These are phyloP conservation scores for Ophiocordyceps robertsii DNA, from an alignment of 2,329 filamentous ascomycete genomes.

Conservation along the genomic window DNA sequence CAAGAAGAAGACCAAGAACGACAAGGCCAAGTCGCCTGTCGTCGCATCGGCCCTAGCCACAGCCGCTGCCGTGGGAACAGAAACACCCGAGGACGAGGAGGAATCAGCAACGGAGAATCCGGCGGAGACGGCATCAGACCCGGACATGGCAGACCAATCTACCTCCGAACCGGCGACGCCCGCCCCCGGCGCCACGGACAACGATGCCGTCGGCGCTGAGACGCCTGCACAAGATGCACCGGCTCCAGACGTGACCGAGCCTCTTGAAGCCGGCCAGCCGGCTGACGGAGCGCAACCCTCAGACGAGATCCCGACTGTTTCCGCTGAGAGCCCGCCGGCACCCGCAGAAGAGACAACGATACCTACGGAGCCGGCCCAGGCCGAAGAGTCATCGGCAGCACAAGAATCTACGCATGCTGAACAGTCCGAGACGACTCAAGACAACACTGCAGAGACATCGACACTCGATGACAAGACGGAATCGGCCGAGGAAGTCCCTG, in stretches of 20 bases:
- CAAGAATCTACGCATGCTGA: not conserved
- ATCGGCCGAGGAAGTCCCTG: too few relatives aligned
- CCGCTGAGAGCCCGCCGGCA: not conserved
- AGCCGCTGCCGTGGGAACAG: too few relatives aligned
- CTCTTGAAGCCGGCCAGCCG: not conserved
- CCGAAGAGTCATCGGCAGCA: not conserved
- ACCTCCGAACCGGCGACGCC: not conserved
- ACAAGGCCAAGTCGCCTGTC: constrained; percentile 1
- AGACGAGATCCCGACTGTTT: not conserved
- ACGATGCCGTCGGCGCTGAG: not conserved
- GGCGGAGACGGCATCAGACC: not conserved
- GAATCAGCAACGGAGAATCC: not conserved
- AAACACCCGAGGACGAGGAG: not conserved
- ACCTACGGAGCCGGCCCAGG: too few relatives aligned
- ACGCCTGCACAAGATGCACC: not conserved
- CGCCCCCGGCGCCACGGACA: not conserved
- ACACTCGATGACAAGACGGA: too few relatives aligned
- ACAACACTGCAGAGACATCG: too few relatives aligned
- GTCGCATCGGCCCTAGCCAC: constrained; percentile 2
- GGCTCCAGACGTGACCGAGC: not conserved
- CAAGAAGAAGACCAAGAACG: constrained; percentile 11
- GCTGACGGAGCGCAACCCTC: not conserved
- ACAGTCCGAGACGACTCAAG: too few relatives aligned
- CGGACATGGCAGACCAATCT: not conserved
- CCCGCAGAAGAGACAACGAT: not conserved